Evolutionary conservation across 371 early-diverging fungal species (phyloP).

Genomic region (Sporodiniella umbellata): DNA sequence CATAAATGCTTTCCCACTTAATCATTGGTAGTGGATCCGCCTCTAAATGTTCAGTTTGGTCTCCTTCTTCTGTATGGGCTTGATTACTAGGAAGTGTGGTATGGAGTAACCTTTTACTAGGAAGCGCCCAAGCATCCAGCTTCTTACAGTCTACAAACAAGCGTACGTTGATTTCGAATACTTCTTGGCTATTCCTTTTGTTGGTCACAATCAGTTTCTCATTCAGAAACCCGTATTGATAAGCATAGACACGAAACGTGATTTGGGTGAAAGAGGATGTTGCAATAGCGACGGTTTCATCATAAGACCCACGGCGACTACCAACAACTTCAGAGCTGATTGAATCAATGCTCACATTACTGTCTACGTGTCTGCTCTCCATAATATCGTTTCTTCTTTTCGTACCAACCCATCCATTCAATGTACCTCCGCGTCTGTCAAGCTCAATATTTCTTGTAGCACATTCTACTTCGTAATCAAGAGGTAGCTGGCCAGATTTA

Average conservation of each 20-base stretch:
- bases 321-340: not conserved
- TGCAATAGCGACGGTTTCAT: slow-evolving; percentile 9
- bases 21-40: slow-evolving; percentile 41
- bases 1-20: slow-evolving; percentile 58
- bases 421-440: slow-evolving; percentile 55
- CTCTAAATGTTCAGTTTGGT: slow-evolving; percentile 39
- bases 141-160: slow-evolving; percentile 62
- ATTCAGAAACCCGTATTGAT: slow-evolving; percentile 58
- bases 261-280: slow-evolving; percentile 49
- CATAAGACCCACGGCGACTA: slow-evolving; percentile 15
- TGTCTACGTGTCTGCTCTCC: not conserved
- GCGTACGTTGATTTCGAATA: slow-evolving; percentile 62
- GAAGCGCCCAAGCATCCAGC: slow-evolving; percentile 29
- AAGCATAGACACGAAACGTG: slow-evolving; percentile 56
- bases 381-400: slow-evolving; percentile 18
- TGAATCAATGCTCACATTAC: not conserved
- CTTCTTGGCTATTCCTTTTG: slow-evolving; percentile 67
- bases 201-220: slow-evolving; percentile 67
- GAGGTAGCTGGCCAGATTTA: slow-evolving; percentile 61
- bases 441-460: slow-evolving; percentile 54
- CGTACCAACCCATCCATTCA: slow-evolving; percentile 54
- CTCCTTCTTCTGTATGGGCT: slow-evolving; percentile 1
- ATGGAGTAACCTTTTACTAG: slow-evolving; percentile 19
- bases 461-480: slow-evolving; percentile 62
- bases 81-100: slow-evolving; percentile 3